Base-by-base conservation (phyloP, 2,329 filamentous ascomycete species). In the Meredithiella fracta region DNA sequence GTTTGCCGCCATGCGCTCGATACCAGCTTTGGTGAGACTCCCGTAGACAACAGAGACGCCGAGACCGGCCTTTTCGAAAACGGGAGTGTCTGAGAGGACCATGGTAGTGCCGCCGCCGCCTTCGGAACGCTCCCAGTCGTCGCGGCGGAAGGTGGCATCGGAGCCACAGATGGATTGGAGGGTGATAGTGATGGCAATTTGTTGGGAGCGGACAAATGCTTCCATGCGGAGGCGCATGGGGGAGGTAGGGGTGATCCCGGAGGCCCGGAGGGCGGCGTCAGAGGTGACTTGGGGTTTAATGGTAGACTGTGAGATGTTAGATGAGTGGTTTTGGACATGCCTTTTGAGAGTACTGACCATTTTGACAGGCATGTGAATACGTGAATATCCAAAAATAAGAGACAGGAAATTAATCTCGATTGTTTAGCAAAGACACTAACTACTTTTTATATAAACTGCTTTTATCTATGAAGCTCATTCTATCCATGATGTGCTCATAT, bases 141-240 rank as follows among this genome's bases (percentile, higher is more conserved):
- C 92, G 59, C 81, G 74, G 59, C 78, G 78, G 73, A 98, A 98
- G 62, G 80, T 77, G 34, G 34, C 47, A 47, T 26, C 7, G 47
- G 52, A 42, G 58, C 88, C 90, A 65, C 97, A 92, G 47, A 97
- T 74, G 63, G 81, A 77, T 67, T 94, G 85, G 22, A 98, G 78
- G 57, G 84, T 88, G 56, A 78, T 73, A 26, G 97, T 85, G 58
- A 98, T 98, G 60, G 84, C 79, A 63, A 86, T 79, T 66, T 98
- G 92, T 64, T 97, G 87, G 63, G 89, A 80, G 68, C 92, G 92
- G 69, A 97, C 94, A 67, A 97, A 86, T 64, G 86, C 81, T 70
- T 98, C 92, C 92, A 98, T 97, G 60, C 91, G 87, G 58, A 98
- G 77, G 56, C 92, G 89, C 91, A 98, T 97, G 1, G 92, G 90